A percentile compares a stretch with the other conserved stretches of the same genome.
phyloP scores from a whole-genome alignment of 2,329 filamentous ascomycete species.

The Didymella exigua region DNA sequence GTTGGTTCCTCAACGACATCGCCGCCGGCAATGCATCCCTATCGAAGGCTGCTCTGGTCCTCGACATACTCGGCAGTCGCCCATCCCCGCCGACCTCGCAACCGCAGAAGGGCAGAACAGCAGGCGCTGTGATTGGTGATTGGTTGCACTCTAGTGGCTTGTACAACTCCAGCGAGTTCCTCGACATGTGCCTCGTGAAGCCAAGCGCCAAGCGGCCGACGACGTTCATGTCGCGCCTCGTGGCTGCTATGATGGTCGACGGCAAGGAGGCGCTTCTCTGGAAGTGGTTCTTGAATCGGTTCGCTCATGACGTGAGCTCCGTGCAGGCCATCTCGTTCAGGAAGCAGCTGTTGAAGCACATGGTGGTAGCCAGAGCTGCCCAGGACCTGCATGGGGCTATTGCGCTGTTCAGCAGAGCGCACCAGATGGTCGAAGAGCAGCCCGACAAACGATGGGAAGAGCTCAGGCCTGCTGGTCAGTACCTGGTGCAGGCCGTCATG shows the following conservation, averaged over 20 bases:
- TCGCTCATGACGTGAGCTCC: neutral
- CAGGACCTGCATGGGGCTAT: slow-evolving; percentile 28
- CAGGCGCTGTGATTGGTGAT: slow-evolving; percentile 31
- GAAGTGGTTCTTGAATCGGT: slow-evolving; percentile 35
- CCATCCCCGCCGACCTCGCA: slow-evolving; percentile 5
- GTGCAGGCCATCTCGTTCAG: slow-evolving; percentile 31
- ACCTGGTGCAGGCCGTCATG: slow-evolving; percentile 35
- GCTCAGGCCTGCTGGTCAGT: slow-evolving; percentile 32
- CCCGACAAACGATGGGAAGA: slow-evolving; percentile 12
- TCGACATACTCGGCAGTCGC: slow-evolving; percentile 39
- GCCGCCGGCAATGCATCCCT: slow-evolving; percentile 47
- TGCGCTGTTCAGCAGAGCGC: slow-evolving; percentile 32
- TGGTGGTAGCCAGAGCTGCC: slow-evolving; percentile 25
- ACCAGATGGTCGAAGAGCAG: slow-evolving; percentile 21
- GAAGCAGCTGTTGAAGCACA: slow-evolving; percentile 28
- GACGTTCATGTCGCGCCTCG: slow-evolving; percentile 27
- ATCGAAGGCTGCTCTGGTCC: slow-evolving; percentile 47
- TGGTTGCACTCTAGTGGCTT: slow-evolving; percentile 41
- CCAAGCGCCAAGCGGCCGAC: slow-evolving; percentile 7
- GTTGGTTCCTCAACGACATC: slow-evolving; percentile 50
- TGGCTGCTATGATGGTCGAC: slow-evolving; percentile 31
- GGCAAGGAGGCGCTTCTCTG: slow-evolving; percentile 31
- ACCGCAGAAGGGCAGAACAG: slow-evolving; percentile 14
- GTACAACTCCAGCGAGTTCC: slow-evolving; percentile 37
- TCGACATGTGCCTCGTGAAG: slow-evolving; percentile 22